A percentile compares a stretch with the other conserved stretches of the same genome.
These are phyloP conservation scores for Trichoderma simmonsii DNA, from an alignment of 2,329 filamentous ascomycete genomes.

Conservation along the genomic window DNA sequence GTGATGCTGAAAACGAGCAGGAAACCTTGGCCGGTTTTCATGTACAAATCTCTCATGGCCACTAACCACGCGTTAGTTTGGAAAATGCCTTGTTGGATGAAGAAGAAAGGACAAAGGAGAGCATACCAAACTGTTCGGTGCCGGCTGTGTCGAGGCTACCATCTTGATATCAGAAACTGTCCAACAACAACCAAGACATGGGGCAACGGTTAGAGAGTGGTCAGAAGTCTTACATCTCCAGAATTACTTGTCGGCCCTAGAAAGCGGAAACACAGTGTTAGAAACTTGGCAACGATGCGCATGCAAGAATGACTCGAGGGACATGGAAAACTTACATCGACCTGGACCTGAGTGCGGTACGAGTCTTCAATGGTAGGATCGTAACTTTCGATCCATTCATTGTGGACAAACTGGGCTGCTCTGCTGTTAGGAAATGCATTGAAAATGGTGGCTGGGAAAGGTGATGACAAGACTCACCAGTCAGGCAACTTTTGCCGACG, in stretches of 20 bases:
- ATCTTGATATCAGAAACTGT: background rate
- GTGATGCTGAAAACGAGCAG: slow-evolving; percentile 91
- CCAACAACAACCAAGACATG: background rate
- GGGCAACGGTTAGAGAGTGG: background rate
- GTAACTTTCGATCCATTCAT: slow-evolving; percentile 89
- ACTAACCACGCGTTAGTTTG: slow-evolving; percentile 35
- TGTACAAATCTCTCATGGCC: slow-evolving; percentile 76
- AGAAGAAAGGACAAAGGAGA: background rate
- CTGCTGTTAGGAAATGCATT: slow-evolving; percentile 23
- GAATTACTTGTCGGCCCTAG: slow-evolving; percentile 79
- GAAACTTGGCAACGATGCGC: slow-evolving; percentile 22
- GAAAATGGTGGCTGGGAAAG: background rate
- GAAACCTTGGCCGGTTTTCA: slow-evolving; percentile 91
- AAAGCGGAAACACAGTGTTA: slow-evolving; percentile 26
- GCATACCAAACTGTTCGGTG: slow-evolving; percentile 86
- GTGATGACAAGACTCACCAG: slow-evolving; percentile 55
- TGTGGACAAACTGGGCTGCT: slow-evolving; percentile 85
- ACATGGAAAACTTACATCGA: slow-evolving; percentile 72
- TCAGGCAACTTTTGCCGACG: slow-evolving; percentile 89
- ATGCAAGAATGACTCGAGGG: background rate
- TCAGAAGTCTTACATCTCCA: slow-evolving; percentile 70
- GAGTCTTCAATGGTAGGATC: slow-evolving; percentile 78
- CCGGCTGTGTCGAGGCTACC: slow-evolving; percentile 79
- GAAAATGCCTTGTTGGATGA: background rate
- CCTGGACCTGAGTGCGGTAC: slow-evolving; percentile 70